phyloP scores from a whole-genome alignment of 2,329 filamentous ascomycete genomes.

The Exophiala sp. region DNA sequence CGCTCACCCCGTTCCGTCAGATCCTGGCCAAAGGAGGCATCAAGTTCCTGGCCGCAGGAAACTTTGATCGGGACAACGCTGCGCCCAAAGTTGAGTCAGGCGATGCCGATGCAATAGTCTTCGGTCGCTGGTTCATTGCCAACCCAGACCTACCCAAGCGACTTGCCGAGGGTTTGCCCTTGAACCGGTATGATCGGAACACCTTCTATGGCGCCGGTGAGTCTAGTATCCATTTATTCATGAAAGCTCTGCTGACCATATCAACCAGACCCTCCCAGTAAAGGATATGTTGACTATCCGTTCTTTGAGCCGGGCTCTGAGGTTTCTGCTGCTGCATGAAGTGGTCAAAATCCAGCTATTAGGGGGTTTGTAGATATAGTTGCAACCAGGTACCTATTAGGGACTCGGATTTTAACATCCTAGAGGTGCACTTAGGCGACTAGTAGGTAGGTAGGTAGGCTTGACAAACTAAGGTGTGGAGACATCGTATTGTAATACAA shows the following conservation, averaged over 20 bases:
- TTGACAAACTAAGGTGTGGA: too few species aligned
- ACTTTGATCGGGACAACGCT: slow-evolving; percentile 49
- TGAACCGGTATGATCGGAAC: slow-evolving; percentile 13
- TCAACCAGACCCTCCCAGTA: slow-evolving; percentile 22
- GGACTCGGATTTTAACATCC: too few species aligned
- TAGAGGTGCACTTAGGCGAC: too few species aligned
- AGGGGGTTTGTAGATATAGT: too few species aligned
- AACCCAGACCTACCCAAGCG: slow-evolving; percentile 47
- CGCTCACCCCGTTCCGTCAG: slow-evolving; percentile 39
- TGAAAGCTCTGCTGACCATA: too few species aligned
- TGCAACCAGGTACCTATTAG: too few species aligned
- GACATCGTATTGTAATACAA: too few species aligned
- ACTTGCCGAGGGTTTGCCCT: slow-evolving; percentile 33
- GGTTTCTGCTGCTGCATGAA: too few species aligned
- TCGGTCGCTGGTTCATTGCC: slow-evolving; percentile 45
- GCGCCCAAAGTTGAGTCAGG: slow-evolving; percentile 47
- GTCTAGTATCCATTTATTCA: too few species aligned
- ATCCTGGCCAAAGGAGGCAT: slow-evolving; percentile 39
- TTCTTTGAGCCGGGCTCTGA: too few species aligned
- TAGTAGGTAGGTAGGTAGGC: too few species aligned
- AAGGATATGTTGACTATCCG: slow-evolving; percentile 25
- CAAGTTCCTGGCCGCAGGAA: slow-evolving; percentile 43
- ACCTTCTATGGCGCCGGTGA: slow-evolving; percentile 23
- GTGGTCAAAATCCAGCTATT: too few species aligned
- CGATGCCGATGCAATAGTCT: slow-evolving; percentile 45